phyloP scores from a whole-genome alignment of 1,139 yeast species.

The Yamadazyma triangularis region DNA sequence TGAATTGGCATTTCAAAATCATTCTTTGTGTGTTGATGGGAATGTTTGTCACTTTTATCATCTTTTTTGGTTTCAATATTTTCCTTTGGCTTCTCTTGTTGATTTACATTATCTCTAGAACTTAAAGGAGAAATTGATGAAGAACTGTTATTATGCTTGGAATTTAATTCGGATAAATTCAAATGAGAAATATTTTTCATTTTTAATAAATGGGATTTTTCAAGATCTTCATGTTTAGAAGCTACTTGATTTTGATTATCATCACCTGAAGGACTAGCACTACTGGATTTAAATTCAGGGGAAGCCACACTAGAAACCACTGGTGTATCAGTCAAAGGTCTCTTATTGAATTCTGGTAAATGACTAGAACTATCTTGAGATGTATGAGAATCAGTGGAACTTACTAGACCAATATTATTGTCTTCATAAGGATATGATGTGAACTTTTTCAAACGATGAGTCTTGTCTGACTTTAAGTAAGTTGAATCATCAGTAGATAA shows the following conservation, averaged over 20 bases:
- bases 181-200: conserved; percentile 43
- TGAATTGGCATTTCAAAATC: conserved; percentile 23
- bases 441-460: conserved; percentile 4
- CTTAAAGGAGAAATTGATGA: conserved; percentile 8
- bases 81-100: neutral
- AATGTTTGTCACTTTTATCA: conserved; percentile 6
- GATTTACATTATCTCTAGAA: conserved; percentile 3
- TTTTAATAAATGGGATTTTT: conserved; percentile 15
- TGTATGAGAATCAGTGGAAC: conserved; percentile 27
- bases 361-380: conserved; percentile 17
- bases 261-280: conserved; percentile 5
- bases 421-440: conserved; percentile 15
- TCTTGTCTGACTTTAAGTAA: neutral
- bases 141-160: conserved; percentile 3
- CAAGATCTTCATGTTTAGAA: conserved; percentile 4
- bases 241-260: conserved; percentile 4
- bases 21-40: neutral
- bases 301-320: conserved; percentile 52
- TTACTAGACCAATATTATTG: conserved; percentile 19
- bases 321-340: conserved; percentile 73
- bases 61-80: conserved; percentile 19
- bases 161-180: conserved; percentile 30
- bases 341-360: conserved; percentile 59
- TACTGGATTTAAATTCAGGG: conserved; percentile 36
- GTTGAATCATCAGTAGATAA: neutral